Evolutionary conservation across 1,139 yeast species (phyloP).

Genomic region (Kodamaea fungicola): DNA sequence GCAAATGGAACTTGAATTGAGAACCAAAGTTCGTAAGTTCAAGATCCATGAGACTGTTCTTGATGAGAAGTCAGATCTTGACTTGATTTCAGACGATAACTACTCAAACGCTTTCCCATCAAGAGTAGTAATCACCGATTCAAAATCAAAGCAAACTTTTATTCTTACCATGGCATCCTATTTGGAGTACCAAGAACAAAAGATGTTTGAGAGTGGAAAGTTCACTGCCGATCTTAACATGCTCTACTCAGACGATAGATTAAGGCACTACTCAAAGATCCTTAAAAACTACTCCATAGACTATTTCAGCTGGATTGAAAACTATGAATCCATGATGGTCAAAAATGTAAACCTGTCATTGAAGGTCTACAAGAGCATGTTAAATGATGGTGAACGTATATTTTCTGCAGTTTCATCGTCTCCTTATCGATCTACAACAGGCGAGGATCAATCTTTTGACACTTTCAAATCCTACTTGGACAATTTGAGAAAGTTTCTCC

Average conservation of each 20-base stretch:
- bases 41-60: constrained; percentile 31
- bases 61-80: constrained; percentile 34
- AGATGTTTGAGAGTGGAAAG: constrained; percentile 15
- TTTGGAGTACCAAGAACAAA: constrained; percentile 21
- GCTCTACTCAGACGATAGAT: constrained; percentile 50
- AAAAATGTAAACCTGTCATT: constrained; percentile 46
- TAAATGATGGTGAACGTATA: constrained; percentile 56
- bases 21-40: constrained; percentile 34
- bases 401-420: constrained; percentile 31
- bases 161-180: constrained; percentile 46
- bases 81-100: constrained; percentile 51
- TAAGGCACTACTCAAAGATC: constrained; percentile 32
- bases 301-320: constrained; percentile 50
- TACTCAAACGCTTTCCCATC: constrained; percentile 51
- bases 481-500: constrained; percentile 42
- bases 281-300: constrained; percentile 40
- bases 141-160: constrained; percentile 24
- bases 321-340: constrained; percentile 39
- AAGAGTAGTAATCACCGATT: constrained; percentile 39
- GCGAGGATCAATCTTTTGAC: constrained; percentile 13
- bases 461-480: constrained; percentile 19
- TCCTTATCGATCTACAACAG: constrained; percentile 8
- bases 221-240: constrained; percentile 42
- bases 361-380: constrained; percentile 40
- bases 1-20: constrained; percentile 36